These are phyloP conservation scores for Sporothrix euskadiensis DNA, from an alignment of 2,329 filamentous ascomycete genomes.

Conservation along the genomic window DNA sequence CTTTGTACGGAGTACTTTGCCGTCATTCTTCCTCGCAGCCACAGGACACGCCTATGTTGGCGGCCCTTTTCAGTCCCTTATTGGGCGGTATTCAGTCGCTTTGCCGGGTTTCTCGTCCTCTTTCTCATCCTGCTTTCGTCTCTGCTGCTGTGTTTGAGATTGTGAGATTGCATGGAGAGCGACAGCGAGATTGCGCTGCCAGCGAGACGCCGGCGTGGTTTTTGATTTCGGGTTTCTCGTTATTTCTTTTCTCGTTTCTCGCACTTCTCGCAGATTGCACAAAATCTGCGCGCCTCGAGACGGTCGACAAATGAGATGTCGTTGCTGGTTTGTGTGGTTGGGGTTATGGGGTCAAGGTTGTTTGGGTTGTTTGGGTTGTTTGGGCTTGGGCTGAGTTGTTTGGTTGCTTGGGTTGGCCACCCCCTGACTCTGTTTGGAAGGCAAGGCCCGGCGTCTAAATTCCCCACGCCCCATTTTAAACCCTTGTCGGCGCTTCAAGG, in stretches of 20 bases:
- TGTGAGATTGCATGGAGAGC: slow-evolving; percentile 4
- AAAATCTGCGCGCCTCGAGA: slow-evolving; percentile 5
- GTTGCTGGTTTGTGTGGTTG: background rate
- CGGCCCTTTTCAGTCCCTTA: background rate
- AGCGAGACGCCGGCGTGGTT: slow-evolving; percentile 11
- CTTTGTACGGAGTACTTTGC: too few species aligned
- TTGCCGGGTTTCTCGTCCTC: background rate
- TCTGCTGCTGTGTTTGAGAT: background rate
- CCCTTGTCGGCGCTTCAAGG: slow-evolving; percentile 10
- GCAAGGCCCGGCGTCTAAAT: slow-evolving; percentile 11
- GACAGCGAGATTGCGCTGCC: background rate
- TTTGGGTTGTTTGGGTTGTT: background rate
- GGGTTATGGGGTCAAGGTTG: background rate
- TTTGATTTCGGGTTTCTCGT: too few species aligned
- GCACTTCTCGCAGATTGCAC: background rate
- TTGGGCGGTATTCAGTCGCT: background rate
- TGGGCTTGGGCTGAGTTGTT: too few species aligned
- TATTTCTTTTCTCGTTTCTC: background rate
- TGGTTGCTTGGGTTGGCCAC: background rate
- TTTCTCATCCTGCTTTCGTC: background rate
- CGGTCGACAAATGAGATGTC: slow-evolving; percentile 8
- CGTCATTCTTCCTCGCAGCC: background rate
- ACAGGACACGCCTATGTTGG: background rate
- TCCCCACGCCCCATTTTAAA: background rate
- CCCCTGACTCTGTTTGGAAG: slow-evolving; percentile 1